Evolutionary conservation across 2,329 filamentous ascomycete species (phyloP), one percentile per base, ranked within the genome.

Genomic region (Aspergillus uvarum): DNA sequence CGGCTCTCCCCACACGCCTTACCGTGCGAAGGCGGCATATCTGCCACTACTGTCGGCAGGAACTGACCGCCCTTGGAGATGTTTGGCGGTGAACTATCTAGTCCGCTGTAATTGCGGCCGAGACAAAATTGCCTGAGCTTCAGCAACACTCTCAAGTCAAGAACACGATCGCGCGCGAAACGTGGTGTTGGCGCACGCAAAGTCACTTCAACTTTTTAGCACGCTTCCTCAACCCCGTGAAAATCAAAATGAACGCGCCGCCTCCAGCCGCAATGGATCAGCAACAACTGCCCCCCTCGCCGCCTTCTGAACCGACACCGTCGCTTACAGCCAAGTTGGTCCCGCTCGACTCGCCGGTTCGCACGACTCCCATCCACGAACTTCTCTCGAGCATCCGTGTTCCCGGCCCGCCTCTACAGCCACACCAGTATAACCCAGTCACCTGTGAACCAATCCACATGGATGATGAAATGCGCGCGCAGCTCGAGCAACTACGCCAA

Each of bases 311-410:
- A 51, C 64, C 69, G 11, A 63, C 58, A 10, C 57, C 63, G 2
- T 62, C 66, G 5, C 61, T 65, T 22, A 38, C 62, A 12, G 26
- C 54, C 53, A 60, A 65, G 8, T 59, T 64, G 31, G 67, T 77
- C 12, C 70, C 74, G 47, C 72, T 79, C 6, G 69, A 73, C 59
- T 73, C 74, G 35, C 54, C 71, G 52, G 64, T 70, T 47, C 77
- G 77, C 60, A 75, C 72, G 47, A 74, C 70, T 1, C 68, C 75
- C 49, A 78, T 79, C 51, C 77, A 79, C 65, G 65, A 68, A 29
- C 67, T 74, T 54, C 67, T 79, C 26, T 70, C 73, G 16, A 71
- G 77, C 31, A 72, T 79, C 54, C 73, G 75, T 53, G 69, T 79
- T n/a, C 77, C 77, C 11, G 67, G 68, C 16, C 69, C 69, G 22